Base-by-base conservation (phyloP, 495 filamentous ascomycete genomes). In the Penicillium goetzii region DNA sequence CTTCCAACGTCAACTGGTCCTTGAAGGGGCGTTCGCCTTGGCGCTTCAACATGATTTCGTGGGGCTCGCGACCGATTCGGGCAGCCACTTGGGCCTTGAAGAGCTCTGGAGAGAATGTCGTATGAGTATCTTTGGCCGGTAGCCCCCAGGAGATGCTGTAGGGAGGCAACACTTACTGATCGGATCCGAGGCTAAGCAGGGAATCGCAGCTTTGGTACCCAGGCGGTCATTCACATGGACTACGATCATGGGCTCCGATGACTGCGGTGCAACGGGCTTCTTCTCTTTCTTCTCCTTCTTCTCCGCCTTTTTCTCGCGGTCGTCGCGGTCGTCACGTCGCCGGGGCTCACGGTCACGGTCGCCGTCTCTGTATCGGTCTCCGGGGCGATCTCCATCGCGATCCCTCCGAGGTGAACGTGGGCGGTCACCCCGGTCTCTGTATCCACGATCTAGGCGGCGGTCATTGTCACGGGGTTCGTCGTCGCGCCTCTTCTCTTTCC, bases 11-110 rank as follows among this genome's bases (percentile, higher is more conserved):
- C 56, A 97, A 82, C 56, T 87, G 82, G 71, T 97, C 93, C 80
- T 96, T 96, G 72, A 97, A 96, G 21, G 93, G 93, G 62, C 92
- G 74, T 79, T 97, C 91, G 10, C 92, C 91, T 77, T 97, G 93
- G 67, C 93, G 81, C 83, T 96, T 96, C 60, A 97, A 76, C 72
- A 96, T 79, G 60, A 97, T 97, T 78, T 97, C 92, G 69, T 95
- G 90, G 50, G 92, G 89, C 68, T 93, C 87, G 32, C 93, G 86
- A 3, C 93, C 93, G 62, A 97, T 93, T 40, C 86, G 83, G 57
- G 90, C 90, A 4, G 93, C 92, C 23, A 97, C 92, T 80, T 92
- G 87, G 45, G 90, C 88, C 75, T 97, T 97, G 82, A 97, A 95
- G 56, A 92, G 80, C 62, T 86, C 82, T 83, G 51, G 1, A 41